A percentile compares a stretch with the other conserved stretches of the same genome.
Evolutionary conservation across 257 asterid species (phyloP).

Genomic region (Hygrophila difformis): DNA sequence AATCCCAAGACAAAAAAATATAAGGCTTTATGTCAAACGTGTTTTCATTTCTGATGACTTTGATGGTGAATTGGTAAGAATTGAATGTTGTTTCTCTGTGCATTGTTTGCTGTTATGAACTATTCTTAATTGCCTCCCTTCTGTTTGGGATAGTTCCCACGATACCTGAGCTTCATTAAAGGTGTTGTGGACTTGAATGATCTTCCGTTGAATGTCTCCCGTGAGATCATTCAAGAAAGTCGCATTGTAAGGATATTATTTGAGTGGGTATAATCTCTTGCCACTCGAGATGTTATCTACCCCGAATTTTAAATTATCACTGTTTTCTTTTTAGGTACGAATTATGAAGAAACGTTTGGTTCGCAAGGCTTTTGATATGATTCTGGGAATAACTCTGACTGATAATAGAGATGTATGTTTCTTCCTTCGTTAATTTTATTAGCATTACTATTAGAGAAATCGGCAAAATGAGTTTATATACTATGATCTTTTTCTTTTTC

Average conservation of each 20-base stretch:
- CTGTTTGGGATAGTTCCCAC: slow-evolving; percentile 62
- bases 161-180: slow-evolving; percentile 96
- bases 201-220: slow-evolving; percentile 93
- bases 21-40: slow-evolving; percentile 84
- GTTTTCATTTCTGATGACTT: slow-evolving; percentile 97
- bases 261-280: neutral
- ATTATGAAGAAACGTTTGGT: slow-evolving; percentile 96
- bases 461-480: no score
- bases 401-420: slow-evolving; percentile 78
- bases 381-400: slow-evolving; percentile 88
- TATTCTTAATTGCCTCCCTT: slow-evolving; percentile 11
- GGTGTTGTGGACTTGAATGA: slow-evolving; percentile 98
- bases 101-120: slow-evolving; percentile 2
- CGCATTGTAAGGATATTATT: slow-evolving; percentile 63
- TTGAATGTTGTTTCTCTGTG: neutral
- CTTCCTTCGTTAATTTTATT: neutral
- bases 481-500: no score
- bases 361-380: slow-evolving; percentile 96
- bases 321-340: slow-evolving; percentile 53
- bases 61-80: slow-evolving; percentile 96
- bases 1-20: slow-evolving; percentile 90
- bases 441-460: no score
- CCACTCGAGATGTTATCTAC: neutral
- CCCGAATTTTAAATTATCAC: slow-evolving; percentile 9
- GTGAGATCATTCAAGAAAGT: slow-evolving; percentile 99